A percentile compares a stretch with the other conserved stretches of the same genome.
Evolutionary conservation across 2,329 filamentous ascomycete species (phyloP).

Genomic region (Neospermospora avenae): DNA sequence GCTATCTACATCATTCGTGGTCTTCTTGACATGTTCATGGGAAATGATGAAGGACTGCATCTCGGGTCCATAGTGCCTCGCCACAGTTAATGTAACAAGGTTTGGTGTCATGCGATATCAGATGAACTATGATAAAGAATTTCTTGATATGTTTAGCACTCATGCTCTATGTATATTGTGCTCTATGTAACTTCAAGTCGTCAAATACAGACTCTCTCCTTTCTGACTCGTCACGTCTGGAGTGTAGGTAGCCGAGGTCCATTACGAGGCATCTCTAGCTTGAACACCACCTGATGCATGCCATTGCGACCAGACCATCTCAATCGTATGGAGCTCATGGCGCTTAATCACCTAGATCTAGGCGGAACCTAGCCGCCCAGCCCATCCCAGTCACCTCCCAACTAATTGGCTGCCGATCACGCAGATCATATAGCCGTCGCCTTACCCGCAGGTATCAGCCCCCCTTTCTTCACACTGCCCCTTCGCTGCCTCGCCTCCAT

Average conservation of each 20-base stretch:
- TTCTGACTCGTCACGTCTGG: too few species aligned
- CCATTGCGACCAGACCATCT: too few species aligned
- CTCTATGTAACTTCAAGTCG: too few species aligned
- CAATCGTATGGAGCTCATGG: not conserved
- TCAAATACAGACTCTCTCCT: too few species aligned
- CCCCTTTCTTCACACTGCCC: conserved; percentile 12
- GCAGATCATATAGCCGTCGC: conserved; percentile 12
- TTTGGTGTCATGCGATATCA: not conserved
- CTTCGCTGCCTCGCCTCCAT: conserved; percentile 38
- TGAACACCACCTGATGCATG: too few species aligned
- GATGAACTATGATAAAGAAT: not conserved
- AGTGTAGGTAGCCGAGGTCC: too few species aligned
- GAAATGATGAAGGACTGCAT: too few species aligned
- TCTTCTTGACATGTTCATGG: too few species aligned
- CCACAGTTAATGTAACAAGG: not conserved
- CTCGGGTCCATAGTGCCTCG: too few species aligned
- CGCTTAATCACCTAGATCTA: not conserved
- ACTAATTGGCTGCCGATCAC: not conserved
- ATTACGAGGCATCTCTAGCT: too few species aligned
- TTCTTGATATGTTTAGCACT: not conserved
- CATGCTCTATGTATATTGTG: not conserved
- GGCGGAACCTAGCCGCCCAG: not conserved
- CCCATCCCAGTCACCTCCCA: not conserved
- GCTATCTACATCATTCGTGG: too few species aligned
- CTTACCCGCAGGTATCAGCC: conserved; percentile 13